Evolutionary conservation across 768 basidiomycete species (phyloP).

Genomic region (Lanmaoa pseudosensibilis): DNA sequence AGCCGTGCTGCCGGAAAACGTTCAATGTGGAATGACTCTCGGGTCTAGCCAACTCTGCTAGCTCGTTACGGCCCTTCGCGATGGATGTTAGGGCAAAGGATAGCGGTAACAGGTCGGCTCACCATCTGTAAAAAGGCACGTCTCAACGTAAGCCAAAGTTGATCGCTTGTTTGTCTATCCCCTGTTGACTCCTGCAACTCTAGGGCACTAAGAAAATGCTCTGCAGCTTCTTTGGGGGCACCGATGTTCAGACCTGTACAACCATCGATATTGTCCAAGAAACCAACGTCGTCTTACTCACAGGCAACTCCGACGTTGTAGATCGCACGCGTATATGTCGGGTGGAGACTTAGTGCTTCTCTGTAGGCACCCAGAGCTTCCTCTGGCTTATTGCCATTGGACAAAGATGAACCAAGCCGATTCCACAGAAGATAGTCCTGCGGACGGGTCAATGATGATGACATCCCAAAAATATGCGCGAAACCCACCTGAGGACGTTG

Average conservation of each 20-base stretch:
- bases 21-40: constrained; percentile 63
- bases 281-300: constrained; percentile 41
- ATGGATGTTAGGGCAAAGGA: background rate
- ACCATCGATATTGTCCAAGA: constrained; percentile 5
- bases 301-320: constrained; percentile 99
- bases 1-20: constrained; percentile 77
- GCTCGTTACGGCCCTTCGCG: constrained; percentile 70
- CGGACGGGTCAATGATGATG: background rate
- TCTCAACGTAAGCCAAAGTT: constrained; percentile 88
- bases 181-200: constrained; percentile 69
- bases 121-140: constrained; percentile 84
- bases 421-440: constrained; percentile 97
- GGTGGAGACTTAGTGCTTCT: constrained; percentile 85
- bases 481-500: constrained; percentile 65
- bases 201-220: constrained; percentile 89
- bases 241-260: constrained; percentile 88
- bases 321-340: constrained; percentile 95
- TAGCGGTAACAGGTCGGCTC: background rate
- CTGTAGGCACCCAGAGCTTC: constrained; percentile 89
- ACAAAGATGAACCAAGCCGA: constrained; percentile 88
- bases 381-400: constrained; percentile 92
- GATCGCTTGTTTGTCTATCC: constrained; percentile 71
- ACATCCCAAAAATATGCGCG: background rate
- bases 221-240: constrained; percentile 91
- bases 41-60: constrained; percentile 72